Conservation (phyloP, 306 rosid genomes). For the Lablab purpureus region DNA sequence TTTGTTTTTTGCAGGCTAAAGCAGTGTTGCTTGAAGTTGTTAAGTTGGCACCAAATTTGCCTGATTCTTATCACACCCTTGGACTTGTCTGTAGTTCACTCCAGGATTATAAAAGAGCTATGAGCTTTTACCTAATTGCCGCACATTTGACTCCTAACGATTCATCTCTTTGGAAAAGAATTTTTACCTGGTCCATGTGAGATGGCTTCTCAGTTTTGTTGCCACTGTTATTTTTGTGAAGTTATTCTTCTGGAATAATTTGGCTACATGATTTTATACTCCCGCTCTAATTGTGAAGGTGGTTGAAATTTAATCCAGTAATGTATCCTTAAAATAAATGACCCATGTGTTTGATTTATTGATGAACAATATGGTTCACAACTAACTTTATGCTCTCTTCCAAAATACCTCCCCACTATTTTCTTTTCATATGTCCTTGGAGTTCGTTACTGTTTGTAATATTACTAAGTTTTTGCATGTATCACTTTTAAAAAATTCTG, state of each 20-base stretch:
- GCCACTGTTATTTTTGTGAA: slow-evolving; percentile 38
- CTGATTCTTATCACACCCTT: slow-evolving; percentile 84
- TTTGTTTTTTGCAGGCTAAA: slow-evolving; percentile 68
- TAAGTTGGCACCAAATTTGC: slow-evolving; percentile 76
- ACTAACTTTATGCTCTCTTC: slow-evolving; percentile 14
- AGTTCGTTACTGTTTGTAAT: slow-evolving; percentile 14
- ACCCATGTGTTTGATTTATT: neutral
- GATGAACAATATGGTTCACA: slow-evolving; percentile 12
- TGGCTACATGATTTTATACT: slow-evolving; percentile 27
- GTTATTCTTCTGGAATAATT: slow-evolving; percentile 38
- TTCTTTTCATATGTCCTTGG: neutral
- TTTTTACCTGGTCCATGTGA: slow-evolving; percentile 75
- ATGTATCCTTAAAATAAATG: slow-evolving; percentile 29
- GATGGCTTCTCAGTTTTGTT: slow-evolving; percentile 47
- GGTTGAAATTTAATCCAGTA: slow-evolving; percentile 9
- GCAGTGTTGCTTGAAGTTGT: slow-evolving; percentile 70
- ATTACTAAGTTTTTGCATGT: slow-evolving; percentile 1
- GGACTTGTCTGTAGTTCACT: slow-evolving; percentile 70
- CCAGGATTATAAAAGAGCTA: slow-evolving; percentile 66
- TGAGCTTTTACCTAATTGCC: slow-evolving; percentile 80
- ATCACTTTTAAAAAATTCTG: slow-evolving; percentile 25
- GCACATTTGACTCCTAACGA: slow-evolving; percentile 80
- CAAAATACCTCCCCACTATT: neutral
- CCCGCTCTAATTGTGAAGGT: slow-evolving; percentile 14
- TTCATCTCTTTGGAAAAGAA: slow-evolving; percentile 75